Evolutionary conservation across 2,329 filamentous ascomycete genomes (phyloP).

Genomic region (Scytalidium sp.): DNA sequence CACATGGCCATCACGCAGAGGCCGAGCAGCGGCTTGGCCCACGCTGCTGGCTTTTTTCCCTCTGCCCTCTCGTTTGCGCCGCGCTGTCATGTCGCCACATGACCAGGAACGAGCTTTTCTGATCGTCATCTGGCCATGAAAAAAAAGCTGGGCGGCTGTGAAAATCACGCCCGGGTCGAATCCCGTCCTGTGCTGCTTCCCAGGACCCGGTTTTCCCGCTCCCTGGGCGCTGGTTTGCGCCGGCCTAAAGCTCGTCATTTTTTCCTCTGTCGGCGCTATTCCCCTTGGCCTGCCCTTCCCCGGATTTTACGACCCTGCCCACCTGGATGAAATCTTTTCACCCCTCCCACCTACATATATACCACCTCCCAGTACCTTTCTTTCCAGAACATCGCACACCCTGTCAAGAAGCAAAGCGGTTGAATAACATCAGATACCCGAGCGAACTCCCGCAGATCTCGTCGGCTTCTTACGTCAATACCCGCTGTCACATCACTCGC

Average conservation of each 20-base stretch:
- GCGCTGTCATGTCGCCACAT: not conserved
- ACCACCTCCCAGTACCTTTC: not conserved
- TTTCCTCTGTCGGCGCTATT: not conserved
- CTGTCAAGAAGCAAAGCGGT: too few species aligned
- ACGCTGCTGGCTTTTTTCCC: too few species aligned
- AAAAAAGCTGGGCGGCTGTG: not conserved
- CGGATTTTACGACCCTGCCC: not conserved
- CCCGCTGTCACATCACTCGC: not conserved
- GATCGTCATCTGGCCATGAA: not conserved
- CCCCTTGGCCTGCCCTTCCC: not conserved
- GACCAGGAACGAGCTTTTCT: not conserved
- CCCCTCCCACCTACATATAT: not conserved
- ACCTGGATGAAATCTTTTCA: slow-evolving; percentile 1
- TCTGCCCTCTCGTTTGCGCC: not conserved
- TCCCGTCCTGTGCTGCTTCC: not conserved
- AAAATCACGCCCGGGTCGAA: not conserved
- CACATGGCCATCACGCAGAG: too few species aligned
- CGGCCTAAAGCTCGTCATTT: not conserved
- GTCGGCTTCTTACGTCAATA: too few species aligned
- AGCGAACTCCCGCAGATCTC: too few species aligned
- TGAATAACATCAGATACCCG: too few species aligned
- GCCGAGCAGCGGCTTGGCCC: too few species aligned
- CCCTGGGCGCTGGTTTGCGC: not conserved
- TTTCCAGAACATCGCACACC: too few species aligned
- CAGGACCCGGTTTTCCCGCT: not conserved